A percentile compares a stretch with the other conserved stretches of the same genome.
Conservation (phyloP, 495 filamentous ascomycete species). For the Choiromyces venosus region DNA sequence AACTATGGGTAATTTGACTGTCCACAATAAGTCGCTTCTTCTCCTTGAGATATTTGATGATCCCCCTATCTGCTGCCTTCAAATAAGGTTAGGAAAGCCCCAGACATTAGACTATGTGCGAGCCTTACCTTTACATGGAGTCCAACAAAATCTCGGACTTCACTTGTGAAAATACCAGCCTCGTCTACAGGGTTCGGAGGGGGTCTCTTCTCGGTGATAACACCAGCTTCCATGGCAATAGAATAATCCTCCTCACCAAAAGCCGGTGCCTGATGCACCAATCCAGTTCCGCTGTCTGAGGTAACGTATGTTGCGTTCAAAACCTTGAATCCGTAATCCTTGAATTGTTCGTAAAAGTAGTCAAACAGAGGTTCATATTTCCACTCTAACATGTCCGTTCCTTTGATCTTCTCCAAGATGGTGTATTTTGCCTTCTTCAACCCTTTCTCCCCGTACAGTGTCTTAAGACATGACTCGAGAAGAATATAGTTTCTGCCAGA, state of each 20-base stretch:
- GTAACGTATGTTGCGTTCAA: constrained; percentile 86
- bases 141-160: constrained; percentile 78
- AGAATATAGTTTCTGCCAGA: constrained; percentile 82
- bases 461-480: constrained; percentile 74
- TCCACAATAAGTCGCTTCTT: constrained; percentile 78
- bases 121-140: constrained; percentile 68
- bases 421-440: constrained; percentile 96
- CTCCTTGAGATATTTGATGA: constrained; percentile 84
- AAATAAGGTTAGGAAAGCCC: constrained; percentile 11
- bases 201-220: constrained; percentile 67
- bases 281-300: constrained; percentile 84
- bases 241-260: constrained; percentile 98
- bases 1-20: constrained; percentile 85
- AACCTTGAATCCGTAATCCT: constrained; percentile 78
- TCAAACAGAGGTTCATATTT: constrained; percentile 86
- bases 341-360: constrained; percentile 92
- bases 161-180: constrained; percentile 69
- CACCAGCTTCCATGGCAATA: constrained; percentile 67
- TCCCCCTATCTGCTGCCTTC: constrained; percentile 77
- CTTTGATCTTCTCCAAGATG: constrained; percentile 73
- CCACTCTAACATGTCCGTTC: constrained; percentile 85
- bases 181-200: constrained; percentile 90
- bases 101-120: background rate
- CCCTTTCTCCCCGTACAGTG: constrained; percentile 74
- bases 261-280: constrained; percentile 91